A percentile compares a stretch with the other conserved stretches of the same genome.
Evolutionary conservation across 2,329 filamentous ascomycete genomes (phyloP).

Genomic region (Trichoderma koningii): DNA sequence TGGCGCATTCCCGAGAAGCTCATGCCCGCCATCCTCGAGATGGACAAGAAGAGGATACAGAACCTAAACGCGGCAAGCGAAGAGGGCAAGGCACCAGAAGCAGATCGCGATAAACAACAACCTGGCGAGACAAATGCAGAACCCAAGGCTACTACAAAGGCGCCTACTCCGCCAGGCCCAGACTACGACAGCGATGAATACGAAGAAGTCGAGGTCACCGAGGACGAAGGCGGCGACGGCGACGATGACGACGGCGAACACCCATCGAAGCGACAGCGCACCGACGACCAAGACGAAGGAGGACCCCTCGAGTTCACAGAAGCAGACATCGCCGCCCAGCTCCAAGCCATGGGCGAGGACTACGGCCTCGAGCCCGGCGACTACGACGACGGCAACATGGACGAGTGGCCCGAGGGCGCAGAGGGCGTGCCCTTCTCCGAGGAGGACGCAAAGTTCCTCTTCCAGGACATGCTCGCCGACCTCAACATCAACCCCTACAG

Average conservation of each 20-base stretch:
- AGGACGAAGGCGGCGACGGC: conserved; percentile 48
- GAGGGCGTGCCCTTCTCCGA: conserved; percentile 71
- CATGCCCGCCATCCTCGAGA: conserved; percentile 71
- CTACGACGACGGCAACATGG: conserved; percentile 66
- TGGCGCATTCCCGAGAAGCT: conserved; percentile 93
- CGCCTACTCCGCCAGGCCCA: not conserved
- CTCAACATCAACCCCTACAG: conserved; percentile 81
- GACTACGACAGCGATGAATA: conserved; percentile 68
- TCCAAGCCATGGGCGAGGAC: conserved; percentile 86
- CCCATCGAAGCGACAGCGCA: conserved; percentile 64
- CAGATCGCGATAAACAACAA: not conserved
- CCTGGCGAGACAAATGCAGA: conserved; percentile 16
- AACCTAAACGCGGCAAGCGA: conserved; percentile 48
- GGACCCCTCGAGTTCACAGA: conserved; percentile 80
- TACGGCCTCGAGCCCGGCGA: conserved; percentile 77
- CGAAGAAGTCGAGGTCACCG: conserved; percentile 67
- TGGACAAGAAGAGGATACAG: conserved; percentile 72
- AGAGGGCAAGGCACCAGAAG: not conserved
- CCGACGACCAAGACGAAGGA: conserved; percentile 47
- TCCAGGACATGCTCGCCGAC: conserved; percentile 85
- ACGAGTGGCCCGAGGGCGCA: conserved; percentile 69
- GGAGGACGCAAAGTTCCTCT: conserved; percentile 74
- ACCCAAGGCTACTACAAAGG: not conserved
- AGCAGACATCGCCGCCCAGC: conserved; percentile 89
- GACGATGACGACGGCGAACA: conserved; percentile 40